These are phyloP conservation scores for Rosa hybrid DNA, from an alignment of 331 rosid genomes.

Conservation along the genomic window DNA sequence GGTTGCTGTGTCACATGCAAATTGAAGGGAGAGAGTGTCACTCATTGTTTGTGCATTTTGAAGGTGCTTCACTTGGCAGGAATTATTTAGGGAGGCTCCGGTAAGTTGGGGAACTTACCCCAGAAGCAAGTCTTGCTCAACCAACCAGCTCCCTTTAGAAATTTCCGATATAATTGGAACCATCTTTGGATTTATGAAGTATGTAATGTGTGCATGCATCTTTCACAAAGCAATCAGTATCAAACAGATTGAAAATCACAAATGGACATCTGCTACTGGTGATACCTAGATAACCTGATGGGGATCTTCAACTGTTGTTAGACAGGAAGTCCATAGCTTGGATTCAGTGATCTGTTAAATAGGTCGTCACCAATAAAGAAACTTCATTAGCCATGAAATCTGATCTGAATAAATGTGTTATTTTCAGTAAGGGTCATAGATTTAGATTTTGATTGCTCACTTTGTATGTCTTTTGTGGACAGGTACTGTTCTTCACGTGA, in stretches of 20 bases:
- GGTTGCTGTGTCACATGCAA: neutral
- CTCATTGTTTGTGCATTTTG: neutral
- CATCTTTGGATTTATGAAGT: neutral
- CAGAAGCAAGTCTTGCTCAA: neutral
- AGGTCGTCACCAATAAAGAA: neutral
- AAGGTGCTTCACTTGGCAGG: neutral
- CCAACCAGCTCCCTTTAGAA: neutral
- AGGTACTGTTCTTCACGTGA: conserved; percentile 85
- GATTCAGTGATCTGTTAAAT: neutral
- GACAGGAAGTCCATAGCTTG: neutral
- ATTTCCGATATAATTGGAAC: neutral
- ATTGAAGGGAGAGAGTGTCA: neutral
- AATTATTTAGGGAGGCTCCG: neutral
- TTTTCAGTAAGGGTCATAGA: neutral
- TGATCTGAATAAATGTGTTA: neutral
- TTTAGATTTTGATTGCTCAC: neutral
- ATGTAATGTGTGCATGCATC: neutral
- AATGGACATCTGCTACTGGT: neutral
- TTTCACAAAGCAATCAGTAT: neutral
- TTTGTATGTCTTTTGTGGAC: conserved; percentile 32
- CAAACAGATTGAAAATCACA: neutral
- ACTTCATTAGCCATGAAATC: neutral
- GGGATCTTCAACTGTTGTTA: neutral
- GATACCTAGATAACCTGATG: neutral
- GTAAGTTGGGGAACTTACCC: neutral